These are phyloP conservation scores for Colletotrichum simmondsii DNA, from an alignment of 2,329 filamentous ascomycete species.

Conservation along the genomic window DNA sequence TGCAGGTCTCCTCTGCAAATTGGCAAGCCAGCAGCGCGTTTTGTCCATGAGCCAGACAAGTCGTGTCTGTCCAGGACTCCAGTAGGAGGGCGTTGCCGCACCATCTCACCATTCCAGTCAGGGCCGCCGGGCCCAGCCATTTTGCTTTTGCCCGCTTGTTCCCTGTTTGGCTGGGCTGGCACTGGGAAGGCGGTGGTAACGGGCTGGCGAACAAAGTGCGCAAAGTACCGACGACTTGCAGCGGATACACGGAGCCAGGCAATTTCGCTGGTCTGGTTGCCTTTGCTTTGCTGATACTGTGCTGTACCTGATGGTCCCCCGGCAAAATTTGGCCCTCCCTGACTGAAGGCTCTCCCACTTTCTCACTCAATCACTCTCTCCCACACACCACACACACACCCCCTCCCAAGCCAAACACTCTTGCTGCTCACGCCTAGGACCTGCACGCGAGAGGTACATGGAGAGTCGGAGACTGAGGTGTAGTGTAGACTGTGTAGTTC, in stretches of 20 bases:
- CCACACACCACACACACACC: constrained; percentile 26
- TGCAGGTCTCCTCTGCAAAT: constrained; percentile 24
- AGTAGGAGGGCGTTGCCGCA: constrained; percentile 27
- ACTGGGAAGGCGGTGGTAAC: constrained; percentile 19
- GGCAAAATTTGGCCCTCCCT: constrained; percentile 29
- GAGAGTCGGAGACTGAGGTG: neutral
- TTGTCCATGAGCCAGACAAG: constrained; percentile 17
- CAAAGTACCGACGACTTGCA: constrained; percentile 31
- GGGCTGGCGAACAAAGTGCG: constrained; percentile 29
- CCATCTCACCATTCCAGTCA: constrained; percentile 33
- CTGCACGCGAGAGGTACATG: constrained; percentile 26
- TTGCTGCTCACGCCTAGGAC: constrained; percentile 33
- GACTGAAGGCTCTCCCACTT: constrained; percentile 20
- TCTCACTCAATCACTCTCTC: neutral
- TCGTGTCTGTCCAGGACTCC: neutral
- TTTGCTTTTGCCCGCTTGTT: constrained; percentile 35
- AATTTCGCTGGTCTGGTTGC: constrained; percentile 27
- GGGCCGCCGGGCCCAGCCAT: constrained; percentile 26
- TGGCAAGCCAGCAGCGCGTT: constrained; percentile 17
- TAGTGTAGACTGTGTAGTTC: constrained; percentile 6
- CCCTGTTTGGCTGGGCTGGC: constrained; percentile 22
- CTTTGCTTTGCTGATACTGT: constrained; percentile 32
- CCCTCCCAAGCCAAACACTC: constrained; percentile 33
- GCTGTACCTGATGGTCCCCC: constrained; percentile 32
- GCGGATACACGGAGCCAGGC: constrained; percentile 32